Percentiles rank a stretch among this genome's conserved stretches.
These are phyloP conservation scores for Fusarium duplospermum DNA, from an alignment of 2,329 filamentous ascomycete genomes.

Conservation along the genomic window DNA sequence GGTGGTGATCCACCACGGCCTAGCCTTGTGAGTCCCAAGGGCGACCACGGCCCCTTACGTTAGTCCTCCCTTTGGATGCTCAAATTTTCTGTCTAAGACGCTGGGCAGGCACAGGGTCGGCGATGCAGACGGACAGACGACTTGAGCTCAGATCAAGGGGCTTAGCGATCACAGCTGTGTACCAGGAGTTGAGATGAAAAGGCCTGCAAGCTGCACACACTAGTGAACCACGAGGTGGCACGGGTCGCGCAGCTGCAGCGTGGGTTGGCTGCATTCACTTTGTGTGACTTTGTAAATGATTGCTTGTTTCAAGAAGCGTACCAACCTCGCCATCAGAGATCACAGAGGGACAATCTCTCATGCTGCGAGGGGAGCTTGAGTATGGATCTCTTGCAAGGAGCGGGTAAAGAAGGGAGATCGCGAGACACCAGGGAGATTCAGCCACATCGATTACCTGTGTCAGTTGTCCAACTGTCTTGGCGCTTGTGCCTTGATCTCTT, in stretches of 20 bases:
- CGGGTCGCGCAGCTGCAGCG: conserved; percentile 1
- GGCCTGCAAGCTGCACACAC: neutral
- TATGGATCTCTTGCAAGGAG: neutral
- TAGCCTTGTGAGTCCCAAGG: conserved; percentile 6
- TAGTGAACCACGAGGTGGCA: neutral
- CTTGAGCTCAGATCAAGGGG: neutral
- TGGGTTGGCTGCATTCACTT: conserved; percentile 1
- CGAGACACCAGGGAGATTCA: conserved; percentile 20
- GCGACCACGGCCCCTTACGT: conserved; percentile 9
- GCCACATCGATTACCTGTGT: conserved; percentile 25
- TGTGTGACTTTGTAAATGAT: neutral
- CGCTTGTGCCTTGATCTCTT: neutral
- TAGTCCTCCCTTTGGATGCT: conserved; percentile 1
- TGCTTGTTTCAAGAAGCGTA: conserved; percentile 22
- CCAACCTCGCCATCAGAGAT: neutral
- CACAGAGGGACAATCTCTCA: neutral
- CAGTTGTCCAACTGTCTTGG: conserved; percentile 1
- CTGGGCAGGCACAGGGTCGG: conserved; percentile 1
- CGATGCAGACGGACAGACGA: neutral
- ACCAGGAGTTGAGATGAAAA: neutral
- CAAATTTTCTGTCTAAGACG: neutral
- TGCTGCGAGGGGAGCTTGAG: conserved; percentile 5
- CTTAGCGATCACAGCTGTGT: neutral
- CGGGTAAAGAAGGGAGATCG: conserved; percentile 7
- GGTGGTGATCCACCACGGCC: conserved; percentile 12